Conservation (phyloP, 129 eudicot species). For the Escallonia rubra region DNA sequence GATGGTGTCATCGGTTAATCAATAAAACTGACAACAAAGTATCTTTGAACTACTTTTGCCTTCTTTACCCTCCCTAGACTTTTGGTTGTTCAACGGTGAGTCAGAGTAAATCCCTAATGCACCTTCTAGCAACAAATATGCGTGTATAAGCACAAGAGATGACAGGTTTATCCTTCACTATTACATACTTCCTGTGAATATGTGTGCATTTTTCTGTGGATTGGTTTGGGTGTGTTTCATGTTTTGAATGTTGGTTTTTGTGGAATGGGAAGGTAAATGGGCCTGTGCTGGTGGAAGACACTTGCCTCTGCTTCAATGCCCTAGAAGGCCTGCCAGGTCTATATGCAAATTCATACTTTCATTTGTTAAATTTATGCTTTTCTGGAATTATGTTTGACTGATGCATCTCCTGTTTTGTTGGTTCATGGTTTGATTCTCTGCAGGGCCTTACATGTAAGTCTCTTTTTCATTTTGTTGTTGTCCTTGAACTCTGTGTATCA, state of each 20-base stretch:
- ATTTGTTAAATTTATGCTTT: not conserved
- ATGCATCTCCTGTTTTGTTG: not conserved
- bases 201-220: not conserved
- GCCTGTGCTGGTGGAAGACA: slow-evolving; percentile 89
- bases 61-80: no score
- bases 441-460: slow-evolving; percentile 97
- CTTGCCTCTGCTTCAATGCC: slow-evolving; percentile 85
- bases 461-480: not conserved
- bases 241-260: not conserved
- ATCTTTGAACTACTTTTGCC: no score
- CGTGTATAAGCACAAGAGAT: no score
- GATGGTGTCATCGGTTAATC: no score
- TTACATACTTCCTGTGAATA: not conserved
- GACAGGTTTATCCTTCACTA: not conserved
- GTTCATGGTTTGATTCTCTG: slow-evolving; percentile 23
- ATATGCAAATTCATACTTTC: not conserved
- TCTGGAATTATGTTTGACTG: not conserved
- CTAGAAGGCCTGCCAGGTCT: slow-evolving; percentile 88
- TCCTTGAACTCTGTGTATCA: no score
- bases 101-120: no score
- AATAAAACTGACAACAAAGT: no score
- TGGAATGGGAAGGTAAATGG: slow-evolving; percentile 59
- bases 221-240: not conserved
- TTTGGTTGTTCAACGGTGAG: no score
- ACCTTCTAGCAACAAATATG: no score